Evolutionary conservation across 179 eudicot genomes (phyloP).

Genomic region (Heliamphora pulchella): DNA sequence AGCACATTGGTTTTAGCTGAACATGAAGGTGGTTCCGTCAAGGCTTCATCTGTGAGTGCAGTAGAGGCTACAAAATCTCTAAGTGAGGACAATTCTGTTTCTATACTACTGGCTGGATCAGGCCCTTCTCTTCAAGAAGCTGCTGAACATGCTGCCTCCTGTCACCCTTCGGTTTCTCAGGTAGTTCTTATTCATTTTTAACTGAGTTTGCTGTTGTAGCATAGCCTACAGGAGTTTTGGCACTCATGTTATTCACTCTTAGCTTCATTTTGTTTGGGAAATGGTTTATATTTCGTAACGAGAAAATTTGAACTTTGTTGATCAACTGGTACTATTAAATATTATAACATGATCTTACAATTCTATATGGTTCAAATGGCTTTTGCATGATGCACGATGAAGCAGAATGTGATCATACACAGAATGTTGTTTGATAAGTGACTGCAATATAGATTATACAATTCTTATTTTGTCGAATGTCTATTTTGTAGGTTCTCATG

Average conservation of each 20-base stretch:
- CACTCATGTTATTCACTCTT: not conserved
- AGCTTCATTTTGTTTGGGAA: not conserved
- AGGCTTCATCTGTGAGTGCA: conserved; percentile 59
- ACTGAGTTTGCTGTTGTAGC: not conserved
- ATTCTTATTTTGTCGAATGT: conserved; percentile 9
- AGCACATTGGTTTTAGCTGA: conserved; percentile 86
- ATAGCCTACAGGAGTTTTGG: not conserved
- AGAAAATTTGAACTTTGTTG: not conserved
- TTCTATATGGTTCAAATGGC: not conserved
- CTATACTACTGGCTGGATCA: conserved; percentile 77
- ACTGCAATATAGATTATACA: not conserved
- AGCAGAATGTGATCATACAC: not conserved
- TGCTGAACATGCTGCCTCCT: conserved; percentile 76
- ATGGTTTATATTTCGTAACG: not conserved
- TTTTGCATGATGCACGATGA: not conserved
- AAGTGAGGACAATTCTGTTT: conserved; percentile 52
- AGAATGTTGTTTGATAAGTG: too few species aligned
- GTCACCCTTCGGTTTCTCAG: conserved; percentile 73
- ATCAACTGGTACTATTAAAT: not conserved
- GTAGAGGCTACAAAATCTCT: conserved; percentile 66
- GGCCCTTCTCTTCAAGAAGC: conserved; percentile 84
- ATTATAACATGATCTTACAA: not conserved
- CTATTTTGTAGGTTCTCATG: conserved; percentile 52
- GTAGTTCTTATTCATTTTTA: conserved; percentile 25
- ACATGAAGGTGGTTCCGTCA: conserved; percentile 76